Evolutionary conservation across 31 red algal species (phyloP).

Genomic region (Asparagopsis taxiformis): DNA sequence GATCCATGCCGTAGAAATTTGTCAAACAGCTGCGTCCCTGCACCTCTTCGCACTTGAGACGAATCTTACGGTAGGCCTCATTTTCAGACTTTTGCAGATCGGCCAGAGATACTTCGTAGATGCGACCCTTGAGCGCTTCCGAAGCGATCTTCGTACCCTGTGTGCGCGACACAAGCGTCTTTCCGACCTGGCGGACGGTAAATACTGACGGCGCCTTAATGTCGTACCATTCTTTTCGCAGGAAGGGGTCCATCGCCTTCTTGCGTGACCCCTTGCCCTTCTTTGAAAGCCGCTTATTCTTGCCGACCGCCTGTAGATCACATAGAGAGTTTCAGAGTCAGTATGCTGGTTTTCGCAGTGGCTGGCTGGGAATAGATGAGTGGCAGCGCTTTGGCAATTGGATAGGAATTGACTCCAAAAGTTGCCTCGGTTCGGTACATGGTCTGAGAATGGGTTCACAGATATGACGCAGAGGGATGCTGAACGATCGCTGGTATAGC

Average conservation of each 20-base stretch:
- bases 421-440: no score
- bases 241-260: slow-evolving; percentile 90
- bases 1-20: slow-evolving; percentile 95
- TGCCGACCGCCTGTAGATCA: slow-evolving; percentile 76
- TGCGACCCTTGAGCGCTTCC: slow-evolving; percentile 90
- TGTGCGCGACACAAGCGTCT: slow-evolving; percentile 94
- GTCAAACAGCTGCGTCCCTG: slow-evolving; percentile 89
- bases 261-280: slow-evolving; percentile 94
- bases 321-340: neutral
- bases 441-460: no score
- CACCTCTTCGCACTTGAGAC: slow-evolving; percentile 94
- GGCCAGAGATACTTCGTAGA: slow-evolving; percentile 92
- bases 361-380: neutral
- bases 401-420: no score
- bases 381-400: neutral
- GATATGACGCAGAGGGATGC: neutral
- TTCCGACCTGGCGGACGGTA: slow-evolving; percentile 81
- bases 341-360: neutral
- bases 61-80: slow-evolving; percentile 93
- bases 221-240: slow-evolving; percentile 98
- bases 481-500: neutral
- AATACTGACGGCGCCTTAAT: slow-evolving; percentile 95
- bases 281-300: slow-evolving; percentile 99
- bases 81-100: slow-evolving; percentile 95
- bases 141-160: slow-evolving; percentile 96